phyloP scores from a whole-genome alignment of 2,329 filamentous ascomycete species.

The Aspergillus caelatus region DNA sequence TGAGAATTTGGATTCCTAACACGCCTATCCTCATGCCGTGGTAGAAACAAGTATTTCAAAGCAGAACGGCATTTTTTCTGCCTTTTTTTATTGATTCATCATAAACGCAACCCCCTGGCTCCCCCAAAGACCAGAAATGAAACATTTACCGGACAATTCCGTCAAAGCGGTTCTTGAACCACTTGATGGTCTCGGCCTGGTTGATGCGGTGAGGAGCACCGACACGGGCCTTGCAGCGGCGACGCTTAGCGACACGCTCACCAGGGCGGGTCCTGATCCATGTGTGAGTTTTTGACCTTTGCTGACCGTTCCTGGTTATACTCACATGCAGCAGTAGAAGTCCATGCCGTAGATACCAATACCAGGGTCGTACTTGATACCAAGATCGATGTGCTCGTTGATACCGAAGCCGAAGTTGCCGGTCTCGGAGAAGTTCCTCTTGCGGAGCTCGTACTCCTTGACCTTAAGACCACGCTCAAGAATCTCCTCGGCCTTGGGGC shows the following conservation, averaged over 20 bases:
- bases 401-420: constrained; percentile 99
- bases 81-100: constrained; percentile 37
- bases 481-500: constrained; percentile 99
- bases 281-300: constrained; percentile 31
- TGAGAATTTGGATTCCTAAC: constrained; percentile 43
- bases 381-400: constrained; percentile 99
- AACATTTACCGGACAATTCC: constrained; percentile 92
- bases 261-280: constrained; percentile 79
- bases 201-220: constrained; percentile 90
- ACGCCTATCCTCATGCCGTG: constrained; percentile 43
- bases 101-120: constrained; percentile 34
- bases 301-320: constrained; percentile 25
- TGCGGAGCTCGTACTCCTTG: constrained; percentile 99
- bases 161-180: constrained; percentile 96
- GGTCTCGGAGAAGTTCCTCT: constrained; percentile 99
- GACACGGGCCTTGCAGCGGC: constrained; percentile 83
- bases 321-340: constrained; percentile 99
- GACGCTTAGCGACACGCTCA: constrained; percentile 95
- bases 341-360: constrained; percentile 99
- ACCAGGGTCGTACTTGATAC: constrained; percentile 99
- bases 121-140: constrained; percentile 24
- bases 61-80: constrained; percentile 25
- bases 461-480: constrained; percentile 99
- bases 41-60: constrained; percentile 36
- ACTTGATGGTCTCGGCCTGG: constrained; percentile 94